These are phyloP conservation scores for Diphasiastrum complanatum DNA, from an alignment of 83 land plant species.

Conservation along the genomic window DNA sequence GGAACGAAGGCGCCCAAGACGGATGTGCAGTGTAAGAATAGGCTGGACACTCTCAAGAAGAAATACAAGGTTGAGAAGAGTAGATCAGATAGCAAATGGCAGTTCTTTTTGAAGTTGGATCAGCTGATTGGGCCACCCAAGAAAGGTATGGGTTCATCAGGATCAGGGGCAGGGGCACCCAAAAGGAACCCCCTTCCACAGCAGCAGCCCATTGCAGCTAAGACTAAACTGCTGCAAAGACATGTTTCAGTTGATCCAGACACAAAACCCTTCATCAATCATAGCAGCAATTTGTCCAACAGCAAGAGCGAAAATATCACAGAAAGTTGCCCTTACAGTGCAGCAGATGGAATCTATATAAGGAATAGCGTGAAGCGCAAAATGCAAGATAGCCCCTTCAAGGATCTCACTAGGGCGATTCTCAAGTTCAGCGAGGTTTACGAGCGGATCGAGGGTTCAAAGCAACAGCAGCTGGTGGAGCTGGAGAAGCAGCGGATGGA, in stretches of 20 bases:
- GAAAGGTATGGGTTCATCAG: too few relatives aligned
- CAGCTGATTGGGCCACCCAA: conserved; percentile 47
- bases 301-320: too few relatives aligned
- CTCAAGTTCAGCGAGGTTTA: conserved; percentile 53
- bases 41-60: conserved; percentile 75
- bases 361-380: conserved; percentile 21
- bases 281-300: too few relatives aligned
- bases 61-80: conserved; percentile 59
- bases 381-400: conserved; percentile 7
- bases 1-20: conserved; percentile 43
- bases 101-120: conserved; percentile 33
- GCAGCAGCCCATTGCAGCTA: background rate
- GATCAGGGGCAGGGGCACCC: too few relatives aligned
- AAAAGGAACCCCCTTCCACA: conserved; percentile 13
- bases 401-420: conserved; percentile 46
- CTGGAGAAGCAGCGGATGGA: conserved; percentile 65
- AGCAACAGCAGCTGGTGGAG: conserved; percentile 54
- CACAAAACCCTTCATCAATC: too few relatives aligned
- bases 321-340: conserved; percentile 7
- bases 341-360: conserved; percentile 13
- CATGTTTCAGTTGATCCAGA: too few relatives aligned
- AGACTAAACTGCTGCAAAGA: too few relatives aligned
- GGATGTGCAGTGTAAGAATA: conserved; percentile 71
- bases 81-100: conserved; percentile 33
- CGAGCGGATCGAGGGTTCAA: conserved; percentile 50